Evolutionary conservation across 2,329 filamentous ascomycete species (phyloP).

Genomic region (Diplocarpon rosae): DNA sequence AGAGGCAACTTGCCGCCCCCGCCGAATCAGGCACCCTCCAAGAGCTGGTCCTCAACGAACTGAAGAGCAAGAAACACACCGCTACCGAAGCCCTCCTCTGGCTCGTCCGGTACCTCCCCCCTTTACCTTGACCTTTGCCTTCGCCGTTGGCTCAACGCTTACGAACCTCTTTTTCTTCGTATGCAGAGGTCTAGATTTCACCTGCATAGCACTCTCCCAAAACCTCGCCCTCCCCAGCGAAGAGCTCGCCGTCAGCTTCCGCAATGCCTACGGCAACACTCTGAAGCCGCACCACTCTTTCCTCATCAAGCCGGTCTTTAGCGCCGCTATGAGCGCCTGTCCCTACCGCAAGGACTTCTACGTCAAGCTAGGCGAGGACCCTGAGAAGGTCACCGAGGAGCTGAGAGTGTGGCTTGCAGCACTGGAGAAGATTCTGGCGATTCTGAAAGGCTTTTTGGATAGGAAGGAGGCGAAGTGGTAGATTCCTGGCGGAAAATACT

Average conservation of each 20-base stretch:
- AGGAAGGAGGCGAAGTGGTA: constrained; percentile 37
- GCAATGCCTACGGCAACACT: constrained; percentile 69
- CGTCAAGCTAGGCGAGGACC: constrained; percentile 64
- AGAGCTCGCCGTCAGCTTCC: constrained; percentile 82
- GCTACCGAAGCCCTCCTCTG: constrained; percentile 87
- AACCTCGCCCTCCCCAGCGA: constrained; percentile 58
- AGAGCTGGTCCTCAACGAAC: constrained; percentile 72
- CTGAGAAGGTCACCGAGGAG: constrained; percentile 49
- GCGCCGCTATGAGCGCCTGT: constrained; percentile 81
- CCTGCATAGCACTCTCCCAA: constrained; percentile 67
- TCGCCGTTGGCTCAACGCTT: background rate
- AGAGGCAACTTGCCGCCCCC: constrained; percentile 68
- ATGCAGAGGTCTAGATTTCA: constrained; percentile 82
- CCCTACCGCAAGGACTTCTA: constrained; percentile 95
- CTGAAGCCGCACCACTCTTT: constrained; percentile 89
- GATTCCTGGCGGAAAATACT: background rate
- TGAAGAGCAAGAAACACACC: constrained; percentile 78
- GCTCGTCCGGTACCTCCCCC: constrained; percentile 61
- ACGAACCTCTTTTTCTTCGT: constrained; percentile 5
- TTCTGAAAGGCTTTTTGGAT: constrained; percentile 55
- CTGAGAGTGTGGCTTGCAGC: constrained; percentile 63
- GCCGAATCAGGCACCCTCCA: constrained; percentile 75
- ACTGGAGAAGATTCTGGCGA: constrained; percentile 66
- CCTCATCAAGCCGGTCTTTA: constrained; percentile 84
- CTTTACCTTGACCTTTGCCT: too few species aligned